Conservation (phyloP, 1,284 basidiomycete genomes). For the Sanghuangporus sanghuang region DNA sequence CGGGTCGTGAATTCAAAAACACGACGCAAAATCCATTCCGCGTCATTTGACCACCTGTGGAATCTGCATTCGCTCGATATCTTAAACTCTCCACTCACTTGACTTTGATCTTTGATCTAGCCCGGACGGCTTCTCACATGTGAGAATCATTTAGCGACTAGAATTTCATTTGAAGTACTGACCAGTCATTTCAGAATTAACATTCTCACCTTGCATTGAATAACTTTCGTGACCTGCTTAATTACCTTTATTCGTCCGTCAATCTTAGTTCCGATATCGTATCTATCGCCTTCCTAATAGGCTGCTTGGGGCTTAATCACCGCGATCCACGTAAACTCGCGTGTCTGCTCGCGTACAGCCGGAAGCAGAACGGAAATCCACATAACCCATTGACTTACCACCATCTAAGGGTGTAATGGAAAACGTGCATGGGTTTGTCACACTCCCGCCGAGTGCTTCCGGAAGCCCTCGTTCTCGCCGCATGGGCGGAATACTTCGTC, state of each 20-base stretch:
- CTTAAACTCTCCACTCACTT: neutral
- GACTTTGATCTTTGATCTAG: neutral
- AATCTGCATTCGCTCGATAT: neutral
- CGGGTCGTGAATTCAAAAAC: neutral
- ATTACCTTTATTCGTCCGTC: neutral
- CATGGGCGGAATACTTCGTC: conserved; percentile 15
- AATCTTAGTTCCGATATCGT: conserved; percentile 4
- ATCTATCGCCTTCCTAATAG: conserved; percentile 3
- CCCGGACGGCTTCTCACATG: neutral
- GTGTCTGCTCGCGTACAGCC: neutral
- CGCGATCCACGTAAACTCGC: conserved; percentile 15
- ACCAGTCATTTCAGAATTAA: neutral
- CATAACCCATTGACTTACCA: conserved; percentile 1
- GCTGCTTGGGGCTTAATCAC: conserved; percentile 10
- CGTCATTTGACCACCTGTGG: neutral
- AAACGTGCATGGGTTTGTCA: conserved; percentile 13
- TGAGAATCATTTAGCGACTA: neutral
- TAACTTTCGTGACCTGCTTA: neutral
- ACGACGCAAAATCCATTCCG: neutral
- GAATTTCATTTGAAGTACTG: neutral
- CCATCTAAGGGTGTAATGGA: conserved; percentile 15
- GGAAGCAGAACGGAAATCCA: conserved; percentile 7
- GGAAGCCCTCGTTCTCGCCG: conserved; percentile 17
- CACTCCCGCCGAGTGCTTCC: conserved; percentile 9
- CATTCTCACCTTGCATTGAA: neutral